A percentile compares a stretch with the other conserved stretches of the same genome.
These are phyloP conservation scores for Geum urbanum DNA, from an alignment of 306 rosid genomes.

Conservation along the genomic window DNA sequence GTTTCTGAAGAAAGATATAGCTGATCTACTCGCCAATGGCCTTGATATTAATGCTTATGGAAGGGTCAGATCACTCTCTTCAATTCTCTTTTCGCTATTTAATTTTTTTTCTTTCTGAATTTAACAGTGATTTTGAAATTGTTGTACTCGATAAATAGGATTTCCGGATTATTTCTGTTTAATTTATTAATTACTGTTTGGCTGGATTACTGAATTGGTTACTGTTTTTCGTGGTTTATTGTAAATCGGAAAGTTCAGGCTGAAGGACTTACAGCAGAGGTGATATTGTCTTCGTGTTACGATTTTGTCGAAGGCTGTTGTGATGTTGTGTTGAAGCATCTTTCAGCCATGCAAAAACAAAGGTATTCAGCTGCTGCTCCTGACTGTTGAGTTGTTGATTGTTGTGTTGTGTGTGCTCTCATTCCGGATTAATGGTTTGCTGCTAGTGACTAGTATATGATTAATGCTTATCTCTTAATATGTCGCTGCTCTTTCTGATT, in stretches of 20 bases:
- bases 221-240: background rate
- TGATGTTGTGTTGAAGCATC: constrained; percentile 69
- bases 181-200: background rate
- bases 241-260: constrained; percentile 45
- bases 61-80: constrained; percentile 45
- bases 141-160: background rate
- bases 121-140: constrained; percentile 13
- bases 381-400: background rate
- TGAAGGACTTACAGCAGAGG: constrained; percentile 78
- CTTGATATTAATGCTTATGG: constrained; percentile 73
- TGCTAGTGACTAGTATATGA: background rate
- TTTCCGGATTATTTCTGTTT: background rate
- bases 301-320: constrained; percentile 77
- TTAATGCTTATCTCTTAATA: background rate
- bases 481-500: constrained; percentile 1
- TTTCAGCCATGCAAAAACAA: constrained; percentile 65
- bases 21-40: constrained; percentile 77
- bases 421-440: background rate
- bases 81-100: constrained; percentile 6
- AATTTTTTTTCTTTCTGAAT: background rate
- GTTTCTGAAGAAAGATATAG: constrained; percentile 80
- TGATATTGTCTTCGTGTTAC: constrained; percentile 68
- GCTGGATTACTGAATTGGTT: background rate
- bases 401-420: background rate
- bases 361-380: constrained; percentile 40